phyloP scores from a whole-genome alignment of 2,329 filamentous ascomycete genomes.

The Paecilomyces sp. region DNA sequence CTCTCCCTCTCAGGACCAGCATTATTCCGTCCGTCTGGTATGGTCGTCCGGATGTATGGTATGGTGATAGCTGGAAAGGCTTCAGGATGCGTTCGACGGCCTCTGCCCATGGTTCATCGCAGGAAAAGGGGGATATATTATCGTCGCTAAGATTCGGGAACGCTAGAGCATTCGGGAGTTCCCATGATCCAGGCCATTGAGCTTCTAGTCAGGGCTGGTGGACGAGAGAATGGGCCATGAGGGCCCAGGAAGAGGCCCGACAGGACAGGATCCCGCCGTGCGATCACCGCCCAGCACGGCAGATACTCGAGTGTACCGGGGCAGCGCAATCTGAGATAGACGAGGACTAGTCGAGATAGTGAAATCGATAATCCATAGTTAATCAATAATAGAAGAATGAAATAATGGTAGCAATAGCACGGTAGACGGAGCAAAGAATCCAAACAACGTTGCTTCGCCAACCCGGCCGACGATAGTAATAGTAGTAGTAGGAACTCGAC shows the following conservation, averaged over 20 bases:
- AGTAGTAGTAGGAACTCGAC: background rate
- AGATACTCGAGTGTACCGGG: background rate
- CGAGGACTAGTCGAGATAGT: too few relatives aligned
- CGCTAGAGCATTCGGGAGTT: background rate
- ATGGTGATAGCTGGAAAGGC: background rate
- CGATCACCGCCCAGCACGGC: background rate
- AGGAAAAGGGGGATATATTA: background rate
- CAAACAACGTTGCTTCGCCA: background rate
- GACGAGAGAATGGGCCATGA: background rate
- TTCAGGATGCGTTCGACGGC: background rate
- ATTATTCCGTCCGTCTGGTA: background rate
- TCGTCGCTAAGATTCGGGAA: background rate
- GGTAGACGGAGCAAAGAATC: background rate
- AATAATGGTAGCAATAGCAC: background rate
- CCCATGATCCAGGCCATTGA: background rate
- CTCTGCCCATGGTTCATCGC: background rate
- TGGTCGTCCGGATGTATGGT: background rate
- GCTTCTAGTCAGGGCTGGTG: background rate
- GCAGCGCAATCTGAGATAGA: too few relatives aligned
- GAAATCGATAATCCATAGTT: background rate
- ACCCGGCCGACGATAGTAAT: background rate
- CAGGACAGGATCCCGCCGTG: background rate
- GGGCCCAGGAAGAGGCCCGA: background rate
- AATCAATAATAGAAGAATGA: background rate
- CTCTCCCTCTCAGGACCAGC: background rate